These are phyloP conservation scores for Hymenoscyphus infarciens DNA, from an alignment of 2,329 filamentous ascomycete species.

Conservation along the genomic window DNA sequence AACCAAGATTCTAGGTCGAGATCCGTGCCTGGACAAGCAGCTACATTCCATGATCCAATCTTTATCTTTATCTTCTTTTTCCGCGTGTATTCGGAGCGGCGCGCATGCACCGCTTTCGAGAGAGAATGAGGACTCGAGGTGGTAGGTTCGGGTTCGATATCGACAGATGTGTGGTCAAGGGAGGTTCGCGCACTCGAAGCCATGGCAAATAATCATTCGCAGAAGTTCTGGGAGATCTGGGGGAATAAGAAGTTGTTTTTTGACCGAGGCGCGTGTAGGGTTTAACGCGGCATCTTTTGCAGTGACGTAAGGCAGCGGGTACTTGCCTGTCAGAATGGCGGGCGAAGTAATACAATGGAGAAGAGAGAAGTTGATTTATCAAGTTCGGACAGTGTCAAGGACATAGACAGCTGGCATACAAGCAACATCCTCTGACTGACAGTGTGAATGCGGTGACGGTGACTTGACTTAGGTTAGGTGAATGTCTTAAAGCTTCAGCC, in stretches of 20 bases:
- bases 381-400: not conserved
- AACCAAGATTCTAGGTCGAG: conserved; percentile 90
- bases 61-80: conserved; percentile 77
- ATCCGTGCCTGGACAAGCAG: conserved; percentile 77
- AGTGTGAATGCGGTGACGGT: not conserved
- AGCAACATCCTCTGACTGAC: not conserved
- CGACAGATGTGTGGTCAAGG: conserved; percentile 11
- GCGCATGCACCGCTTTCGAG: conserved; percentile 64
- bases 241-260: not conserved
- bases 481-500: not conserved
- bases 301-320: not conserved
- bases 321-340: not conserved
- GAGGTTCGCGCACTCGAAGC: conserved; percentile 24
- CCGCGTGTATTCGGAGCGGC: conserved; percentile 75
- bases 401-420: not conserved
- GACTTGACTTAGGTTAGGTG: not conserved
- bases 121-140: conserved; percentile 53
- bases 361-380: not conserved
- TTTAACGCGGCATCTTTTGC: conserved; percentile 7
- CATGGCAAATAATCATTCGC: conserved; percentile 11
- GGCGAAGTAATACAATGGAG: not conserved
- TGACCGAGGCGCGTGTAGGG: not conserved
- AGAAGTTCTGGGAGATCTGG: not conserved
- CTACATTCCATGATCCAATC: conserved; percentile 94
- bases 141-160: conserved; percentile 7